Percentiles rank a stretch among this genome's conserved stretches.
These are phyloP conservation scores for Sporothrix schenckii DNA, from an alignment of 2,329 filamentous ascomycete species.

Conservation along the genomic window DNA sequence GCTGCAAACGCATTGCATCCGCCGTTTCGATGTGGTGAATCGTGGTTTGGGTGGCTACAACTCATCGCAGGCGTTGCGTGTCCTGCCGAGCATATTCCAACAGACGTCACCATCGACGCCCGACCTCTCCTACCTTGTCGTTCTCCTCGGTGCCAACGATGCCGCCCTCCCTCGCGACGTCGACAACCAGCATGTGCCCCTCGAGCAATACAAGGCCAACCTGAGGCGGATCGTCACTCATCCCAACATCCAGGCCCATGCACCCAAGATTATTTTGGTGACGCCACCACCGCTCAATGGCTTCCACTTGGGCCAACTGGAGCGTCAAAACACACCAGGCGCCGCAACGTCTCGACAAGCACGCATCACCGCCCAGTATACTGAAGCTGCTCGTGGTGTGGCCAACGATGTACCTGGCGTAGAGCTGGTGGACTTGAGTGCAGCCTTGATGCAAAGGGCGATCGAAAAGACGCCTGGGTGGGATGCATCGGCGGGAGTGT, in stretches of 20 bases:
- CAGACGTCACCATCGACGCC: background rate
- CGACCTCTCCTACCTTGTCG: background rate
- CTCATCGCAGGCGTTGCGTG: background rate
- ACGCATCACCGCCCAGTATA: background rate
- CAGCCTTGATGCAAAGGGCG: background rate
- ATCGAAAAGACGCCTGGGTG: background rate
- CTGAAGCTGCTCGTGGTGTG: background rate
- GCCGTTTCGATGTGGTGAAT: background rate
- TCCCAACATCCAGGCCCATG: background rate
- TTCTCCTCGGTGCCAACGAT: background rate
- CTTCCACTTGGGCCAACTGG: background rate
- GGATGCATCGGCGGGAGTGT: background rate
- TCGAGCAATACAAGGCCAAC: background rate
- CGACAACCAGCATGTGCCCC: conserved; percentile 4
- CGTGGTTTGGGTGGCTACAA: background rate
- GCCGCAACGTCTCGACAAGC: background rate
- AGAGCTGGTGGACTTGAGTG: background rate
- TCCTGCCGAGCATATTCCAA: background rate
- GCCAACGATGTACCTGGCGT: background rate
- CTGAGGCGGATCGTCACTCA: background rate
- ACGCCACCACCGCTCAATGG: conserved; percentile 9
- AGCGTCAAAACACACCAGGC: background rate
- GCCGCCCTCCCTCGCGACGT: background rate
- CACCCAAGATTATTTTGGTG: background rate
- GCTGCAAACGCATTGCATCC: background rate